These are phyloP conservation scores for Dothiorella sarmentorum DNA, from an alignment of 2,329 filamentous ascomycete species.

Conservation along the genomic window DNA sequence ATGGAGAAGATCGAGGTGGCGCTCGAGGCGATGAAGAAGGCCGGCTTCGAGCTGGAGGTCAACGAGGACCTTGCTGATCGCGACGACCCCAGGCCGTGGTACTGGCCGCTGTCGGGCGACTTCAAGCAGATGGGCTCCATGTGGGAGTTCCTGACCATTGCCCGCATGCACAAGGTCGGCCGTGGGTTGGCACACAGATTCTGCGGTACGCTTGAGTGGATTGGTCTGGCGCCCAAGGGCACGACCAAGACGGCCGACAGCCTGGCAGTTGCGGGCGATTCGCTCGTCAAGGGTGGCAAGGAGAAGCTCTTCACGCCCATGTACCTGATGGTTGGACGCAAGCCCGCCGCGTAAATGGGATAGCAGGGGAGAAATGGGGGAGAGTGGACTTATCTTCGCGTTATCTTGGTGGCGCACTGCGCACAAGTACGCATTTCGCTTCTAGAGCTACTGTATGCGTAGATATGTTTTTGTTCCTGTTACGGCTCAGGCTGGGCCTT, in stretches of 20 bases:
- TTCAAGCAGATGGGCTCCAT: slow-evolving; percentile 77
- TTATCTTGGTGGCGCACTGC: not conserved
- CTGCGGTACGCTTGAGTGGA: slow-evolving; percentile 70
- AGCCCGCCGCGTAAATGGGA: slow-evolving; percentile 53
- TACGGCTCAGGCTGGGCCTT: slow-evolving; percentile 15
- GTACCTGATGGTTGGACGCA: slow-evolving; percentile 94
- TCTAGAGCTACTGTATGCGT: slow-evolving; percentile 10
- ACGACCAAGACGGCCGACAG: slow-evolving; percentile 95
- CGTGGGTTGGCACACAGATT: slow-evolving; percentile 72
- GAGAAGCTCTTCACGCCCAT: slow-evolving; percentile 97
- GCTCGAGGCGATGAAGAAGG: slow-evolving; percentile 76
- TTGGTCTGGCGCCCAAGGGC: slow-evolving; percentile 73
- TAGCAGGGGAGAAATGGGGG: not conserved
- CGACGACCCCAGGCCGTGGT: slow-evolving; percentile 78
- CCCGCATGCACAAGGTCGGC: slow-evolving; percentile 84
- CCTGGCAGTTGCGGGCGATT: slow-evolving; percentile 76
- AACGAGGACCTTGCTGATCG: slow-evolving; percentile 83
- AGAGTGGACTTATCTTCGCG: not conserved
- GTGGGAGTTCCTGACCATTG: slow-evolving; percentile 76
- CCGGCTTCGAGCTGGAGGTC: slow-evolving; percentile 79
- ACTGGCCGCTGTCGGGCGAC: slow-evolving; percentile 85
- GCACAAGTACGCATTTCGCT: slow-evolving; percentile 3
- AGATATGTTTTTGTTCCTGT: slow-evolving; percentile 5
- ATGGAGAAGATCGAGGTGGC: slow-evolving; percentile 88
- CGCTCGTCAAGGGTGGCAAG: slow-evolving; percentile 78